Conservation (phyloP, 345 rosid genomes). For the Corymbia maculata region DNA sequence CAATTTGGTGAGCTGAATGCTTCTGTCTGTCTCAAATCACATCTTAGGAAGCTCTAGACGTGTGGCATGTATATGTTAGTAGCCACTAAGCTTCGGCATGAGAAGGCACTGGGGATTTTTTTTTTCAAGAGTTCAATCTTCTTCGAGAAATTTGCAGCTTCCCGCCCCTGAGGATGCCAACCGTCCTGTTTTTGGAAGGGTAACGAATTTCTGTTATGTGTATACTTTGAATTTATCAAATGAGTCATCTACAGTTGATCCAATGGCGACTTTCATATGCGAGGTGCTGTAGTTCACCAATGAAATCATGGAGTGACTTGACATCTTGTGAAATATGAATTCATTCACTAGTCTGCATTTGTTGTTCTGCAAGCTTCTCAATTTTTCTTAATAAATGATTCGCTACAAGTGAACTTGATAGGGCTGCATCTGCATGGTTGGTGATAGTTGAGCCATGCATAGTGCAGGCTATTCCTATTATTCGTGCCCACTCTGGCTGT, state of each 20-base stretch:
- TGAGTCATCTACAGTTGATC: not conserved
- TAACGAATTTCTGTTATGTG: not conserved
- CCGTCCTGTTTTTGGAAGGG: not conserved
- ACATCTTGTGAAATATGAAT: not conserved
- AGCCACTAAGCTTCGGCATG: not conserved
- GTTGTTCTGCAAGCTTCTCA: not conserved
- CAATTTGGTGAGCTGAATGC: conserved; percentile 38
- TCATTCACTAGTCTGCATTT: not conserved
- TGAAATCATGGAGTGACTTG: not conserved
- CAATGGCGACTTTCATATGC: not conserved
- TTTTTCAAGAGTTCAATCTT: not conserved
- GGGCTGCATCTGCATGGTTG: not conserved
- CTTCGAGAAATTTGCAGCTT: not conserved
- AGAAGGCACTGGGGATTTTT: not conserved
- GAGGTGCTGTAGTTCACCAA: not conserved
- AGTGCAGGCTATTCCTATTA: not conserved
- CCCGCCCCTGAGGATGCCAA: not conserved
- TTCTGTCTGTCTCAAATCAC: not conserved
- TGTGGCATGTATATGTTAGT: not conserved
- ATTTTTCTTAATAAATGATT: no score
- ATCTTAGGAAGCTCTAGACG: not conserved
- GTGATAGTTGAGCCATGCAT: not conserved
- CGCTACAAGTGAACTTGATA: not conserved
- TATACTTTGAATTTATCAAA: not conserved
- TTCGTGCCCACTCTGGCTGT: not conserved